Base-by-base conservation (phyloP, 371 early-diverging fungal genomes). In the Mortierella sp. region DNA sequence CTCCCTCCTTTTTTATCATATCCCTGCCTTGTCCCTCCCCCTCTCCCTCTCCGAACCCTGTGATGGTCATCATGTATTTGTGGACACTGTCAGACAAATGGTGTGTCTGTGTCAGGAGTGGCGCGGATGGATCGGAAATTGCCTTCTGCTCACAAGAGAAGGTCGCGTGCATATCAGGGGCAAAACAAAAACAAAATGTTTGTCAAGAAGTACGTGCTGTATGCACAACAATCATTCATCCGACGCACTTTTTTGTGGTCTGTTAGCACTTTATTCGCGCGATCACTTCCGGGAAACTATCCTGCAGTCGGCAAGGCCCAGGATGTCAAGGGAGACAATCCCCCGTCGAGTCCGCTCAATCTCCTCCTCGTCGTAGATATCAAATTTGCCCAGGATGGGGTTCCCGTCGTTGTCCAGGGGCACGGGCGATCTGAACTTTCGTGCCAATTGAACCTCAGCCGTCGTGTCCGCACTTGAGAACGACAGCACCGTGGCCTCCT, bases 361-460 rank as follows among this genome's bases (percentile, higher is more conserved):
- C 37, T 66, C 73, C 16, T 78, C 76, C 43, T 79, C 73, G 52
- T 83, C 76, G 43, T 70, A 83, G 26, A 79, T 55, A 19, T 83
- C 84, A 73, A 83, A 79, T 50, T 83, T 83, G 34, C 84, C 84
- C 2, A 83, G 45, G 19, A 83, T 69, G 6, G 79, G 70, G 2
- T 61, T 41, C 1, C 84, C 84, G 7, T 75, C 67, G 7, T 64
- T 55, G 19, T 76, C 79, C 11, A 76, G 24, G 19, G 75, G 73
- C 19, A 73, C 31, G 0, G 45, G 53, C 0, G 61, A 45, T 37
- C 84, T 75, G 61, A 79, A 83, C 76, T 61, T 70, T 29, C 53
- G 76, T 22, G 53, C 67, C 22, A 83, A 70, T 44, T 73, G 76
- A 14, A 79, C 84, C 24, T 73, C 71, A 0, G 79, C 84, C 34